Evolutionary conservation across 768 basidiomycete species (phyloP), one percentile per base, ranked within the genome.

Genomic region (Gautieria morchelliformis): DNA sequence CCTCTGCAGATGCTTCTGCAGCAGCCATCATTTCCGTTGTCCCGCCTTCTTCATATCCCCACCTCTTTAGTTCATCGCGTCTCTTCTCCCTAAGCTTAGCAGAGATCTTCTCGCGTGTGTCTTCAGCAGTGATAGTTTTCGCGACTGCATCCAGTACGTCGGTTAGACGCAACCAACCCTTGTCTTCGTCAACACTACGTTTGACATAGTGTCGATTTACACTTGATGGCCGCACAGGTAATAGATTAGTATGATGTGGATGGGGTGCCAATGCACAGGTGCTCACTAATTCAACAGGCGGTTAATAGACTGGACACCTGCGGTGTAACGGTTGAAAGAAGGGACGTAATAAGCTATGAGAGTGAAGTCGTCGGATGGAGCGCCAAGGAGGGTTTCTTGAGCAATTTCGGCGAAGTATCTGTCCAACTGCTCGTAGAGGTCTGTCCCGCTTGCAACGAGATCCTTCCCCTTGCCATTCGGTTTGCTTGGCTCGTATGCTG

Each of bases 121-220:
- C 80, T 53, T 80, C 75, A 39, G 69, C 65, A 47, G 70, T 69
- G 49, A 79, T 71, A 20, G 75, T 74, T 63, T 77, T 79, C 51
- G 80, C 78, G 53, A 82, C 78, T 24, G 78, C 77, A 64, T 83
- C 78, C 59, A 87, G 68, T 15, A 85, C 76, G 65, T 88, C 86
- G 52, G 73, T 74, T 44, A 88, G 71, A 32, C 83, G 78, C 42
- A 89, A 74, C 87, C 87, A 89, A 42, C 87, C 87, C 61, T 75
- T 79, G 69, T 87, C 87, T 68, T 89, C 86, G 68, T 89, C 87
- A 15, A 85, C 74, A 46, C 83, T 84, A 27, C 86, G 83, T 65
- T 85, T 85, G 60, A 89, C 83, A 65, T 84, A 84, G 67, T 87
- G 84, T 39, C 81, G 71, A 64, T 82, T 82, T 48, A 82, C 74